Base-by-base conservation (phyloP, 805 yeast genomes). In the Kluyveromyces siamensis region DNA sequence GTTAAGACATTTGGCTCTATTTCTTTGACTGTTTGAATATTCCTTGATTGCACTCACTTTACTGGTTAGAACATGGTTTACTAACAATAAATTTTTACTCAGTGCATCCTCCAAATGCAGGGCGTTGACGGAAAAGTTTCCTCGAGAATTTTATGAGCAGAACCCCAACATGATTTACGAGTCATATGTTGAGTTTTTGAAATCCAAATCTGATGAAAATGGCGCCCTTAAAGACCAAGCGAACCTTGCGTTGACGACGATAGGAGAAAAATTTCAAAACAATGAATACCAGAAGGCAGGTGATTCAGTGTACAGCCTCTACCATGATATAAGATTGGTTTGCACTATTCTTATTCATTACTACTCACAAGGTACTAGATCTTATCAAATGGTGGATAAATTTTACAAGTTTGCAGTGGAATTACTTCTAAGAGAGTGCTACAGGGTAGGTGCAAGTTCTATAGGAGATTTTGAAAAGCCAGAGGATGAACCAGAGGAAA, bases 301-400 rank as follows among this genome's bases (percentile, higher is more conserved):
- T n/a, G 50, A 61, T 9, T 67, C 75, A 0, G 69, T 83, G 7
- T 84, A 82, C 56, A 68, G 69, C 40, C 58, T 85, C 11, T 84
- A 72, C 56, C 91, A 85, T 58, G 95, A 86, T 61, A 59, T 86
- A 41, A 81, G 75, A 50, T 65, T 82, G 16, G 77, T 81, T 0
- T 68, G 81, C 37, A 72, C 77, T 11, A 57, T 72, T n/a, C 64
- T 71, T 36, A 71, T 84, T 25, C 67, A 72, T 40, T 67, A 72
- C 38, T 68, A 73, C 49, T 72, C 73, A 19, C 69, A 77, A 17
- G 84, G 84, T 1, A 62, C 77, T 1, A 57, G 65, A 5, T 62
- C 63, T 2, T 84, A 85, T 54, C 64, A 66, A 16, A 67, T 73
- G 50, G 72, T 82, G 44, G 91, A 86, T 59, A 72, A 72, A 43